Evolutionary conservation across 2,329 filamentous ascomycete genomes (phyloP), one percentile per base, ranked within the genome.

Genomic region (Cadophora malorum): DNA sequence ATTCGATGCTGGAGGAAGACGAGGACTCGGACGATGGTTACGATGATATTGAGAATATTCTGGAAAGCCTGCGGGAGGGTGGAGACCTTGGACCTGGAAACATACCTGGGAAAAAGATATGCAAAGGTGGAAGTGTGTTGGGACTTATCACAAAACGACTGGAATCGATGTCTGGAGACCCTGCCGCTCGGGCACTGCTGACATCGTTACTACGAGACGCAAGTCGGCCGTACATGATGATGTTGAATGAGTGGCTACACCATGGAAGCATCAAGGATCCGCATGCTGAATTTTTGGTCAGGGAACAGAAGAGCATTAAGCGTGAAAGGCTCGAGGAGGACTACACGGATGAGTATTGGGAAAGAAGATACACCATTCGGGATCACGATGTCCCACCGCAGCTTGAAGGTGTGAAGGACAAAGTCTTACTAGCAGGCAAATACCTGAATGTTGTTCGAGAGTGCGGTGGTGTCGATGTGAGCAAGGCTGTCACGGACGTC

Each of bases 321-420:
- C 88, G 96, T 50, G 96, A 98, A 78, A 87, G 92, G 68, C 83
- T 99, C 2, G 94, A 98, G 76, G 91, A 97, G 77, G 96, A 99
- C 79, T 99, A 98, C 76, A 99, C 95, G 0, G 96, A 99, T 78
- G 96, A 99, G 76, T 99, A 99, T 79, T 99, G 96, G 96, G 96
- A 99, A 79, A 93, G 97, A 76, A 87, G 96, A 71, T 99, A 99
- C 78, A 98, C 96, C 4, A 91, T 99, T 70, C 90, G 96, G 68
- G 93, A 97, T 69, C 89, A 93, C 60, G 92, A 97, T 69, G 90
- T 98, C 0, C 96, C 96, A 3, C 94, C 95, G 9, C 96, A 99
- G 77, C 86, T 99, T 4, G 91, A 96, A 77, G 89, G 87, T 33
- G 91, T 98, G 73, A 96, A 96, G 78, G 94, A 97, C 73, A 97